Evolutionary conservation across 2,329 filamentous ascomycete genomes (phyloP), one percentile per base, ranked within the genome.

Genomic region (Nemania diffusa): DNA sequence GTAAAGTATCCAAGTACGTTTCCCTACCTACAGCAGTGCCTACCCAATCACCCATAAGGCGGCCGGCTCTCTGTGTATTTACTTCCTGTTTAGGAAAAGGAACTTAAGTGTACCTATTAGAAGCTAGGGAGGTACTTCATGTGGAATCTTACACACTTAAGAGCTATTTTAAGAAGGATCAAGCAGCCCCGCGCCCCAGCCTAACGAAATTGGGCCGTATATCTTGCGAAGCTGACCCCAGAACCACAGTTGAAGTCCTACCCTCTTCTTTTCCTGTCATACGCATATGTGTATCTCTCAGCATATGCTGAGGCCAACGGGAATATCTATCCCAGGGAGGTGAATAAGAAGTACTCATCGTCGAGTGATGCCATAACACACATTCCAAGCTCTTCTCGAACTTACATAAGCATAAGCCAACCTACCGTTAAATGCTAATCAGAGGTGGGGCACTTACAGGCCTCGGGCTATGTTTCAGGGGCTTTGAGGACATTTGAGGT

Each of bases 131-230:
- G 22, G 22, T 40, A 55, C 22, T 27, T 50, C 32, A 17, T 52
- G 57, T 62, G 64, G 57, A 55, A 58, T 48, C 37, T 46, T 52
- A 8, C 37, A 50, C 44, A 34, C 65, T 57, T 37, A n/a, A 44
- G 29, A 62, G 66, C 59, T 68, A 68, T 68, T 68, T 68, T 68
- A 65, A 56, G 65, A 51, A 61, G 52, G 55, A 57, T 32, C 37
- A 32, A 62, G 59, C 57, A 26, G 32, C 59, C 58, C 57, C 46
- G 26, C 42, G 55, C 40, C 58, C 66, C 56, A 32, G 46, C 48
- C 62, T 63, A 65, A 66, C 66, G 66, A 57, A 53, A 65, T 65
- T 65, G 46, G 55, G 58, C 50, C 44, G 20, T 61, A 26, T 53
- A 64, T 61, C 51, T 57, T 48, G 37, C n/a, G 37, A 57, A 65